Conservation (phyloP, 2,329 filamentous ascomycete species). For the Parasarocladium wereldwijsianum region DNA sequence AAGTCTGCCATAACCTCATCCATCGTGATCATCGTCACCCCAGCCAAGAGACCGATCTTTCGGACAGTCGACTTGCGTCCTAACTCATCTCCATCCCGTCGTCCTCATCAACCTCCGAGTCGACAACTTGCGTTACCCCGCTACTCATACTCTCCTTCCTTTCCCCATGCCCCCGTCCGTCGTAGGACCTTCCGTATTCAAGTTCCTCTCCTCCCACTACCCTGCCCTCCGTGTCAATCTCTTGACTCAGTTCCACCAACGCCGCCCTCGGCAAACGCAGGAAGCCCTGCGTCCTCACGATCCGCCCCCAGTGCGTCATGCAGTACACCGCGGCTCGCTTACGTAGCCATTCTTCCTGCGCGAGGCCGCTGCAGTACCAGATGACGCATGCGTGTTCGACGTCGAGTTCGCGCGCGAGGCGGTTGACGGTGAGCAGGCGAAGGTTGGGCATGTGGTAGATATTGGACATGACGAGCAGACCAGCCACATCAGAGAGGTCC, state of each 20-base stretch:
- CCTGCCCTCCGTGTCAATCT: conserved; percentile 84
- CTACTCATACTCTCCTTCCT: conserved; percentile 48
- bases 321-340: conserved; percentile 79
- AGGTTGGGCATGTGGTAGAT: conserved; percentile 95
- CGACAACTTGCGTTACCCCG: conserved; percentile 39
- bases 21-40: too few relatives aligned
- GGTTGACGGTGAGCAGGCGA: conserved; percentile 78
- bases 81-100: conserved; percentile 51
- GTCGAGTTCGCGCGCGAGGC: conserved; percentile 79
- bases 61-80: too few relatives aligned
- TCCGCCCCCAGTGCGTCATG: conserved; percentile 84
- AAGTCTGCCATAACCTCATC: too few relatives aligned
- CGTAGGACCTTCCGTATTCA: conserved; percentile 33
- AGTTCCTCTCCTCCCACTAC: conserved; percentile 81
- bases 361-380: conserved; percentile 85
- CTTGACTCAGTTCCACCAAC: conserved; percentile 82
- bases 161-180: conserved; percentile 18
- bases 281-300: conserved; percentile 83
- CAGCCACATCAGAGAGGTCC: conserved; percentile 73
- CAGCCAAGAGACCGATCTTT: too few relatives aligned
- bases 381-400: conserved; percentile 90
- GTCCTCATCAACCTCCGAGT: conserved; percentile 44
- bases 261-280: conserved; percentile 62
- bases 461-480: conserved; percentile 92
- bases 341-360: conserved; percentile 86